Base-by-base conservation (phyloP, 2,329 filamentous ascomycete genomes). In the Simplicillium aogashimaense region DNA sequence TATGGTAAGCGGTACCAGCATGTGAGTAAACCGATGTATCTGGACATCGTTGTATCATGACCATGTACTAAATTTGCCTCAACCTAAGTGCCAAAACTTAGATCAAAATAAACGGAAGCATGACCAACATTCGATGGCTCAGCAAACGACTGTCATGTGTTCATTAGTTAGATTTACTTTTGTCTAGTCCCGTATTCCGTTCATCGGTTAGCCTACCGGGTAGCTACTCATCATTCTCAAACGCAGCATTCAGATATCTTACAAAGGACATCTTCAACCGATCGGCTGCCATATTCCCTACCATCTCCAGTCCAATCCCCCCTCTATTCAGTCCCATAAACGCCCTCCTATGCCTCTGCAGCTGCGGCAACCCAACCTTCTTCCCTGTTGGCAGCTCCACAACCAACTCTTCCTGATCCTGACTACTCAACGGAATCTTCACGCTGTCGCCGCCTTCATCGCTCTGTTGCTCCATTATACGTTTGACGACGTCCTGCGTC, bases 291-390 rank as follows among this genome's bases (percentile, higher is more conserved):
- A 78, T 61, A 47, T 70, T 74, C 1, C 71, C 70, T 3, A 76
- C 69, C 2, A 60, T 63, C 49, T 78, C 76, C 41, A 69, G 62
- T 36, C 66, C 78, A 44, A 76, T 88, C 54, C 70, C 83, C 53
- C 64, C 86, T 38, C 86, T 69, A 50, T 89, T 89, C 56, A 94
- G 58, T 5, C 71, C 74, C 50, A 90, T 79, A 61, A 86, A 94
- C 37, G 87, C 84, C 51, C 86, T 72, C 44, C 86, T 70, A 50
- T 89, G 64, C 47, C 86, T 72, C 63, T 94, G 86, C 48, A 94
- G 63, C 56, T 87, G 83, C 8, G 86, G 81, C 34, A 92, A 56
- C 1, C 81, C 81, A 37, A 87, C 64, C 46, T 76, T 78, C 45
- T 73, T 76, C 9, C 67, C 67, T 8, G 51, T 46, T 0, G 86